Base-by-base conservation (phyloP, 140 eudicot species). In the Oenanthe javanica region DNA sequence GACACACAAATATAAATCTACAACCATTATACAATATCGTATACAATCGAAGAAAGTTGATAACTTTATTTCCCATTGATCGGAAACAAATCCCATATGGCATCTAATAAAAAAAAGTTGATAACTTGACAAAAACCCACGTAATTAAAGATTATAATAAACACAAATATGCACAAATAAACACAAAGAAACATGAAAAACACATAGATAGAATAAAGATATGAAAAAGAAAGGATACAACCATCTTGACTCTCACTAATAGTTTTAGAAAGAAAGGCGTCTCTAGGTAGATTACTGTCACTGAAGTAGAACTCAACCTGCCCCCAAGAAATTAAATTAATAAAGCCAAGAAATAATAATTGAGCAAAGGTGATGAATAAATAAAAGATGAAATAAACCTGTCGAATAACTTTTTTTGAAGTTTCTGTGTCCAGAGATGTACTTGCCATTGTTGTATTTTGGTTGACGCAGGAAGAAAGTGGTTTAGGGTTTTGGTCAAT, bases 251-350 rank as follows among this genome's bases (percentile, higher is more conserved):
- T 89, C 72, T 92, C 97, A 48, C 83, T 63, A 45, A 95, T 79
- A 9, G 97, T 82, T 49, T 86, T 88, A 46, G 40, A 86, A 59
- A 95, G 88, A 84, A 95, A 95, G 0, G 36, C 76, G 77, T 95
- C 99, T 69, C 92, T 87, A 0, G 97, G 99, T 78, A 95, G 95
- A 85, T 95, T 95, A 82, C 97, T 92, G 77, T 95, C 97, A 75
- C 99, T 89, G 78, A 95, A 93, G 77, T 95, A 95, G 81, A 95
- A 95, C 91, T 92, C 99, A 51, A 94, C 99, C 99, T 94, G 96
- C 82, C 50, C 50, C 72, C 42, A 47, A 75, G 9, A 78, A 25
- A 14, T 25, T 14, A 31, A 31, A 31, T 31, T 31, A 31, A 31
- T 31, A 31, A 31, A 31, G 31, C 31, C 31, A 31, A 31, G 31